These are phyloP conservation scores for Chrysanthemum makinoi DNA, from an alignment of 129 eudicot genomes.

Conservation along the genomic window DNA sequence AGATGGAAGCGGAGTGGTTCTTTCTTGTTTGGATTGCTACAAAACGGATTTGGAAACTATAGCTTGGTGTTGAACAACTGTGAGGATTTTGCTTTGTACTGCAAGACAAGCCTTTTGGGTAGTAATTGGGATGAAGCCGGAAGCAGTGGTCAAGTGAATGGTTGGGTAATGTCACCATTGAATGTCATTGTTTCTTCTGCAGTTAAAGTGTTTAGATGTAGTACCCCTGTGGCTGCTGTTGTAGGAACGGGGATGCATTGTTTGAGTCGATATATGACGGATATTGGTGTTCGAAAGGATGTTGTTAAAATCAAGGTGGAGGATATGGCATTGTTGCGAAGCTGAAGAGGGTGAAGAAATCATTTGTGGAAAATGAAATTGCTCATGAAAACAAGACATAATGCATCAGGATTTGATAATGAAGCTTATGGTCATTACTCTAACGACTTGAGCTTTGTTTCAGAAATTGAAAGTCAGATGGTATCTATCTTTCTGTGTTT, in stretches of 20 bases:
- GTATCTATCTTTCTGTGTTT: too few relatives aligned
- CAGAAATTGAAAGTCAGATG: too few relatives aligned
- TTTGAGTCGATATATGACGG: background rate
- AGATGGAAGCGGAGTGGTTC: constrained; percentile 40
- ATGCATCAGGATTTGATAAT: too few relatives aligned
- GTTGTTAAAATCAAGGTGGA: background rate
- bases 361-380: too few relatives aligned
- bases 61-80: constrained; percentile 48
- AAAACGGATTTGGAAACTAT: constrained; percentile 57
- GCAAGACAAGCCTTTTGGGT: constrained; percentile 49
- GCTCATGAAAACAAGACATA: too few relatives aligned
- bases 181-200: background rate
- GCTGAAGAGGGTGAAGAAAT: too few relatives aligned
- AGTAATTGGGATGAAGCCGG: constrained; percentile 19
- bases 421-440: too few relatives aligned
- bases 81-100: constrained; percentile 62
- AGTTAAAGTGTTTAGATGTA: background rate
- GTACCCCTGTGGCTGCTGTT: background rate
- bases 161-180: background rate
- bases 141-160: constrained; percentile 12
- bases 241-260: background rate
- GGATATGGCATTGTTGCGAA: background rate
- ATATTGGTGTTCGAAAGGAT: background rate
- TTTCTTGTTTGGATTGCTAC: constrained; percentile 58
- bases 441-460: too few relatives aligned